These are phyloP conservation scores for Triticum timopheevii DNA, from an alignment of 176 grass and related monocot genomes.

Conservation along the genomic window DNA sequence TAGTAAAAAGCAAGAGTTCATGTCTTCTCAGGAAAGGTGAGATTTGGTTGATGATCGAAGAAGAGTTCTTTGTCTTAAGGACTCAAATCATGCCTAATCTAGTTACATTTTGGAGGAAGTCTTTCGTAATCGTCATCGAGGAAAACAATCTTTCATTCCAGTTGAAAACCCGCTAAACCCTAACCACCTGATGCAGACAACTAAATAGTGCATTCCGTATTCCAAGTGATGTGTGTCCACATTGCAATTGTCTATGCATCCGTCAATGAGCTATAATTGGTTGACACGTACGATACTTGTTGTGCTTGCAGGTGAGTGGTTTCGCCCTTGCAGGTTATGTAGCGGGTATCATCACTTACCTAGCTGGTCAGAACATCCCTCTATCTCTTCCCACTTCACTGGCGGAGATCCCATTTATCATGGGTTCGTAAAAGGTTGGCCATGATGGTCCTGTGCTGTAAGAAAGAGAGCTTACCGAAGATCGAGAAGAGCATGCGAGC, in stretches of 20 bases:
- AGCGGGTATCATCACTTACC: conserved; percentile 75
- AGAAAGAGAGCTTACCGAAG: background rate
- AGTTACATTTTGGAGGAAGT: background rate
- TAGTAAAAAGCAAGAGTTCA: background rate
- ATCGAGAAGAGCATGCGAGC: conserved; percentile 5
- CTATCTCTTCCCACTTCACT: conserved; percentile 63
- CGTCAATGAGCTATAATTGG: background rate
- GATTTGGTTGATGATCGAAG: background rate
- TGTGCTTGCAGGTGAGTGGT: conserved; percentile 76
- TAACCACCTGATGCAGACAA: background rate
- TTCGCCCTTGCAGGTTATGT: conserved; percentile 95
- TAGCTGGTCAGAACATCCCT: conserved; percentile 62
- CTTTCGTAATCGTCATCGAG: background rate
- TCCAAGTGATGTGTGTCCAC: background rate
- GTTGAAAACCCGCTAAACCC: background rate
- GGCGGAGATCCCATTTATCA: conserved; percentile 72
- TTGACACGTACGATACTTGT: conserved; percentile 2
- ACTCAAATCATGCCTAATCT: background rate
- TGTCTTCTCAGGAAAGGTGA: background rate
- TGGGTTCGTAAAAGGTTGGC: conserved; percentile 46
- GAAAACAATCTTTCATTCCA: background rate
- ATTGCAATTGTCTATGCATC: background rate
- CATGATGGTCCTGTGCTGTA: conserved; percentile 21
- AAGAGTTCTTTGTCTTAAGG: background rate
- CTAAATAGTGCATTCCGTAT: background rate